Percentiles rank a stretch among this genome's conserved stretches.
Evolutionary conservation across 2,329 filamentous ascomycete species (phyloP).

Genomic region (Colletotrichum noveboracense): DNA sequence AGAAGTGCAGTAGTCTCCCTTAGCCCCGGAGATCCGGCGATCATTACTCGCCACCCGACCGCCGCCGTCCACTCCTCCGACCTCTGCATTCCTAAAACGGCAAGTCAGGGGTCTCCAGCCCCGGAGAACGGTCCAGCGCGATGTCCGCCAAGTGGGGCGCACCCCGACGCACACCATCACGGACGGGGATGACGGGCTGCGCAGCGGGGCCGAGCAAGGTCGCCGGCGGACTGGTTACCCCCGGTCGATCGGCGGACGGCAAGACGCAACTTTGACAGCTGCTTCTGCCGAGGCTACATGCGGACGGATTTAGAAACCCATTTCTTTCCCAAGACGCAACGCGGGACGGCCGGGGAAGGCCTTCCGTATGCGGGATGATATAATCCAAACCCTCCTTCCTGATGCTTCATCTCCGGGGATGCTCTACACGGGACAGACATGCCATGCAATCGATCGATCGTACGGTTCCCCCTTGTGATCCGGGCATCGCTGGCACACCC

Average conservation of each 20-base stretch:
- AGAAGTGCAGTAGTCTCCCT: background rate
- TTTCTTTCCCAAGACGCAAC: background rate
- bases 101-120: constrained; percentile 1
- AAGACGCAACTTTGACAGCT: background rate
- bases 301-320: background rate
- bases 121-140: background rate
- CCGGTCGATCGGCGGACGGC: background rate
- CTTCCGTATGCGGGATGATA: background rate
- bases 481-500: background rate
- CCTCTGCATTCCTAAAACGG: background rate
- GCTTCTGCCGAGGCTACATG: background rate
- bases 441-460: background rate
- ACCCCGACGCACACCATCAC: background rate
- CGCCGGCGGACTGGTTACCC: background rate
- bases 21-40: background rate
- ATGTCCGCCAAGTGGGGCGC: background rate
- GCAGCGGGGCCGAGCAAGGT: background rate
- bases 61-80: background rate
- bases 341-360: background rate
- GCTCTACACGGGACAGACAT: background rate
- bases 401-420: background rate
- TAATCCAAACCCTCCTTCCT: background rate
- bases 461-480: background rate
- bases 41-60: background rate
- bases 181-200: background rate